Evolutionary conservation across 352 stramenopile species (phyloP).

Genomic region (Ochromonadaceae sp.): DNA sequence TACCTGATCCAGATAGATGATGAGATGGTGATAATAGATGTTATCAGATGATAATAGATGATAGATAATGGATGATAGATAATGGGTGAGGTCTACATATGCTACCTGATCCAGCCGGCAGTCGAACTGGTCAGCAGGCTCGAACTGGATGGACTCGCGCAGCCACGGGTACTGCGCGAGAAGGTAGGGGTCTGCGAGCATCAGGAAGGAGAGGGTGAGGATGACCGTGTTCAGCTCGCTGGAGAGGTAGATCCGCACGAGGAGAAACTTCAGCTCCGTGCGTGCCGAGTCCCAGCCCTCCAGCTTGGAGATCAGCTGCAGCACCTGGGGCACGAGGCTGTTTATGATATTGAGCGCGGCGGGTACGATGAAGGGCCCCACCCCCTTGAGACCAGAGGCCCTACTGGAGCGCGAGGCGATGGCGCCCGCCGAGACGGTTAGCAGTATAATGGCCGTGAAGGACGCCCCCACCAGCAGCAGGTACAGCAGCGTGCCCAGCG

Average conservation of each 20-base stretch:
- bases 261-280: neutral
- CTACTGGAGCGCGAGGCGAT: neutral
- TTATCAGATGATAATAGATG: too few relatives aligned
- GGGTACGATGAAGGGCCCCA: neutral
- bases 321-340: neutral
- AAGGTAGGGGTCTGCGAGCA: neutral
- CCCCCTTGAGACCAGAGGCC: neutral
- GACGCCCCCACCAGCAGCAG: neutral
- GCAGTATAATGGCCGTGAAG: neutral
- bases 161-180: neutral
- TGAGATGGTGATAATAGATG: too few relatives aligned
- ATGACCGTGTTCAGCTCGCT: neutral
- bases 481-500: neutral
- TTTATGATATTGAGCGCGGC: conserved; percentile 4
- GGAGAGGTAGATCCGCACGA: conserved; percentile 7
- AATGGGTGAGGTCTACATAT: too few relatives aligned
- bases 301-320: neutral
- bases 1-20: conserved; percentile 14
- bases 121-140: too few relatives aligned
- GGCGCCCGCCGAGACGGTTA: neutral
- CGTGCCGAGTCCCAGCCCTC: neutral
- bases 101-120: too few relatives aligned
- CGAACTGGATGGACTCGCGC: too few relatives aligned
- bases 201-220: neutral
- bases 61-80: too few relatives aligned